phyloP scores from a whole-genome alignment of 805 yeast species.

The Ogataea thermomethanolica region DNA sequence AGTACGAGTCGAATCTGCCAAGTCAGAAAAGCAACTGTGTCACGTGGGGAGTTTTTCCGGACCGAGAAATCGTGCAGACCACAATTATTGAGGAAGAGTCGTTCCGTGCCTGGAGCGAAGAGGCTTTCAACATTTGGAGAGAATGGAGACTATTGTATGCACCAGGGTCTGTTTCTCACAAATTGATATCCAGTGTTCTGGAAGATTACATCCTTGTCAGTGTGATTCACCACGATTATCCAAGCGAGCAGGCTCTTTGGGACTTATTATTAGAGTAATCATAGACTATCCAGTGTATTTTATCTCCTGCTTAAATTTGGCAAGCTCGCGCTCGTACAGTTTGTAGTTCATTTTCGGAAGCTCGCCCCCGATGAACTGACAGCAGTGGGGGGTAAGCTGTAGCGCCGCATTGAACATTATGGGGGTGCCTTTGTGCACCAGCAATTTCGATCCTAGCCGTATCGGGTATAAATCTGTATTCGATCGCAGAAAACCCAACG shows the following conservation, averaged over 20 bases:
- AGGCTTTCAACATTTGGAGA: constrained; percentile 84
- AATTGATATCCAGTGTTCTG: constrained; percentile 58
- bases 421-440: constrained; percentile 45
- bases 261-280: constrained; percentile 42
- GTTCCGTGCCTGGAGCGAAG: constrained; percentile 94
- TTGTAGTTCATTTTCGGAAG: constrained; percentile 26
- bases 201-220: constrained; percentile 74
- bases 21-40: constrained; percentile 68
- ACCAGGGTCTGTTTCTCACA: constrained; percentile 49
- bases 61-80: constrained; percentile 84
- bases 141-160: constrained; percentile 89
- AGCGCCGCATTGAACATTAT: constrained; percentile 46
- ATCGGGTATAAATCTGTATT: constrained; percentile 33
- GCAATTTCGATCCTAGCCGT: constrained; percentile 55
- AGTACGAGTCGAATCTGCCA: constrained; percentile 58
- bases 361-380: constrained; percentile 31
- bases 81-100: constrained; percentile 91
- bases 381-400: constrained; percentile 27
- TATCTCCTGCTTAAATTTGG: constrained; percentile 34
- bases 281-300: constrained; percentile 13
- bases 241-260: constrained; percentile 75
- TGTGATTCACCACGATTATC: constrained; percentile 80
- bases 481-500: constrained; percentile 43
- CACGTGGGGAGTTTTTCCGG: constrained; percentile 97
- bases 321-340: constrained; percentile 35